Conservation (phyloP, 2,329 filamentous ascomycete species). For the Nothomitra cinnamomea region DNA sequence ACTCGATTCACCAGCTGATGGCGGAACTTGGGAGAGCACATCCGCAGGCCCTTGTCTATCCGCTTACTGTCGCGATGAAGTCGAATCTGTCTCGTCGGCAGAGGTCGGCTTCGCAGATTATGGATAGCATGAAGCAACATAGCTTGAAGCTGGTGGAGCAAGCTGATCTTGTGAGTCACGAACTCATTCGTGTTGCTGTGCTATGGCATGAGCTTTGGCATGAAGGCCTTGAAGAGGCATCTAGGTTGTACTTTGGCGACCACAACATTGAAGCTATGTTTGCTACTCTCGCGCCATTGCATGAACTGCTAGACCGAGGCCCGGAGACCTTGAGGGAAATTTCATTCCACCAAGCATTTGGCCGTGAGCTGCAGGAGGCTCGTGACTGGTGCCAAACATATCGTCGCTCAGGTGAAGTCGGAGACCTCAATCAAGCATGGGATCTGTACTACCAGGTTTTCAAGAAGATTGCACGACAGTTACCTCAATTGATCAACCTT, state of each 20-base stretch:
- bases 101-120: slow-evolving; percentile 77
- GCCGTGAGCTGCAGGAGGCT: slow-evolving; percentile 84
- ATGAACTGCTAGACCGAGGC: slow-evolving; percentile 28
- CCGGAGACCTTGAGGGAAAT: slow-evolving; percentile 90
- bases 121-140: slow-evolving; percentile 96
- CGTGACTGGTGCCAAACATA: slow-evolving; percentile 93
- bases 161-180: slow-evolving; percentile 85
- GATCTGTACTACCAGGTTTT: slow-evolving; percentile 99
- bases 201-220: slow-evolving; percentile 99
- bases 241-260: slow-evolving; percentile 89
- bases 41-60: slow-evolving; percentile 91
- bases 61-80: slow-evolving; percentile 95
- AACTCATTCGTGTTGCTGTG: slow-evolving; percentile 91
- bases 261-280: slow-evolving; percentile 52
- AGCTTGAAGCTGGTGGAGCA: slow-evolving; percentile 86
- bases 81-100: slow-evolving; percentile 74
- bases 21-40: slow-evolving; percentile 87
- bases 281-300: slow-evolving; percentile 5
- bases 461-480: slow-evolving; percentile 80
- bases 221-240: slow-evolving; percentile 92
- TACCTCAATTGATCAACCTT: slow-evolving; percentile 80
- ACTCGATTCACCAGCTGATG: slow-evolving; percentile 80
- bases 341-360: slow-evolving; percentile 94
- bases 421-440: slow-evolving; percentile 95
- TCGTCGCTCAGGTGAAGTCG: slow-evolving; percentile 71